Base-by-base conservation (phyloP, 257 asterid species). In the Gentiana dahurica region DNA sequence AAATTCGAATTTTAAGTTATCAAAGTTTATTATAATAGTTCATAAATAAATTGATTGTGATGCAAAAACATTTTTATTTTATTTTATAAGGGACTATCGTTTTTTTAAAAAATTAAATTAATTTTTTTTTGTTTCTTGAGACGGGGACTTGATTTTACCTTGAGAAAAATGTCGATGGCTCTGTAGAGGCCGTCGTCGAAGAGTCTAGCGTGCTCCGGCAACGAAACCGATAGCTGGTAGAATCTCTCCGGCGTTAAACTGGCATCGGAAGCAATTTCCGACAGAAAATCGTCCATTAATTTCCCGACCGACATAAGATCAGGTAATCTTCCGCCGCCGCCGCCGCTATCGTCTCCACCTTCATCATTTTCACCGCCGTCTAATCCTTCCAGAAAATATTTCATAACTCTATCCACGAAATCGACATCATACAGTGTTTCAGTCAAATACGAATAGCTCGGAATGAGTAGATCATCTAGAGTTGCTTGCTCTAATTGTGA, bases 351-450 rank as follows among this genome's bases (percentile, higher is more conserved):
- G 38, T 6, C 50, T 66, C 73, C 64, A n/a, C 53, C 34, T 7
- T 68, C 68, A 4, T 77, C 71, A 61, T 83, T 62, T 58, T 79
- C 24, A 24, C 24, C 24, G 5, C 46, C 78, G n/a, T 74, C 85
- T 58, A 75, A 62, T 55, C 73, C 85, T 36, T 70, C 60, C 0
- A 87, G 76, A 59, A 84, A 90, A 55, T 68, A 73, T 4, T 67
- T 74, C 66, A 90, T 61, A 69, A 90, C 87, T 68, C 95, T 80
- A 74, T 82, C 94, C 50, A 87, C 94, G 51, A 95, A 87, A 35
- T 87, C 91, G 15, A 90, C 95, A 43, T 90, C 97, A 59, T 90
- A 90, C 54, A 90, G 50, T 36, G 97, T 90, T 47, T 90, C 97
- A 12, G 74, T 87, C 78, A 86, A 67, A 72, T 87, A 87, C 3